phyloP scores from a whole-genome alignment of 108 stramenopile genomes.

The Licmophora abbreviata region DNA sequence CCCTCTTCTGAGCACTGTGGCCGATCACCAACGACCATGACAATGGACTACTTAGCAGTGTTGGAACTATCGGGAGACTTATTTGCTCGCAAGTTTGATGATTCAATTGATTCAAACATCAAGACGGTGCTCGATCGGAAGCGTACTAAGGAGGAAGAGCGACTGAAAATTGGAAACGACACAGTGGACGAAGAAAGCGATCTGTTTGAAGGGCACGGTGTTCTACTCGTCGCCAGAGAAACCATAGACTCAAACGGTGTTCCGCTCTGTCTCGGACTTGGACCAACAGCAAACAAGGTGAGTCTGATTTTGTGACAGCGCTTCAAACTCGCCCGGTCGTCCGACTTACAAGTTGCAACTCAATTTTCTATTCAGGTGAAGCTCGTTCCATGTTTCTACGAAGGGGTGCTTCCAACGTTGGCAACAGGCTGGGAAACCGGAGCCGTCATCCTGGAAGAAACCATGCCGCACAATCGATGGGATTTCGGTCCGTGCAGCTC shows the following conservation, averaged over 20 bases:
- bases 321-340: background rate
- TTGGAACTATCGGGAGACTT: slow-evolving; percentile 77
- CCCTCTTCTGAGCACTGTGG: slow-evolving; percentile 85
- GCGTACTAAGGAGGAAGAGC: slow-evolving; percentile 36
- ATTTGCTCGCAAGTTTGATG: slow-evolving; percentile 85
- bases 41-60: slow-evolving; percentile 70
- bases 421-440: slow-evolving; percentile 70
- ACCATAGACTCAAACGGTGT: slow-evolving; percentile 38
- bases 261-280: slow-evolving; percentile 77
- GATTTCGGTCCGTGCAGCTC: slow-evolving; percentile 79
- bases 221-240: slow-evolving; percentile 77
- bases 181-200: slow-evolving; percentile 5
- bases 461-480: slow-evolving; percentile 67
- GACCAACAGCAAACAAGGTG: slow-evolving; percentile 32
- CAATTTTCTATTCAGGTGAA: no score
- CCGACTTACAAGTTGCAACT: slow-evolving; percentile 3
- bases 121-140: slow-evolving; percentile 64
- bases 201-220: slow-evolving; percentile 70
- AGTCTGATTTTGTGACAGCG: no score
- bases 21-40: slow-evolving; percentile 82
- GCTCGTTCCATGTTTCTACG: slow-evolving; percentile 74
- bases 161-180: slow-evolving; percentile 14
- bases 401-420: slow-evolving; percentile 54
- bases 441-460: slow-evolving; percentile 79
- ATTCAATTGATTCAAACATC: slow-evolving; percentile 45